phyloP scores from a whole-genome alignment of 129 eudicot species.

The Chrysanthemum seticuspe region DNA sequence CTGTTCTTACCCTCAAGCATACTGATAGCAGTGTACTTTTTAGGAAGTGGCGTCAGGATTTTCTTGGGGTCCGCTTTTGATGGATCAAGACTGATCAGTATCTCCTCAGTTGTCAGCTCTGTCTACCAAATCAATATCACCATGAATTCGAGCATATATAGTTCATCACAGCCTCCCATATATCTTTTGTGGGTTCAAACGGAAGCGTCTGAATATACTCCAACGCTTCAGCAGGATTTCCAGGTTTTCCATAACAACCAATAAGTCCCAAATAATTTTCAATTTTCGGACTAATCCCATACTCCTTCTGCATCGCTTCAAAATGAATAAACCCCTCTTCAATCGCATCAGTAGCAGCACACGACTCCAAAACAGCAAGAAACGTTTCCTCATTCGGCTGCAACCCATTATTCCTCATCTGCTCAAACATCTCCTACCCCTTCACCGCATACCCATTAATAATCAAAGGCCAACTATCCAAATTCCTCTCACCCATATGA shows the following conservation, averaged over 20 bases:
- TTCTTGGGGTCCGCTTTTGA: slow-evolving; percentile 33
- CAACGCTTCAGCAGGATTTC: slow-evolving; percentile 37
- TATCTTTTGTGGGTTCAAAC: slow-evolving; percentile 26
- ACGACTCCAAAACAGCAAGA: slow-evolving; percentile 32
- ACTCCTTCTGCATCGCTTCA: slow-evolving; percentile 38
- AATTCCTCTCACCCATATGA: slow-evolving; percentile 34
- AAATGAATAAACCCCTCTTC: slow-evolving; percentile 41
- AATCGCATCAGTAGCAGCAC: slow-evolving; percentile 41
- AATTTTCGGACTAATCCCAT: slow-evolving; percentile 25
- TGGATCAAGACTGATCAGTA: slow-evolving; percentile 25
- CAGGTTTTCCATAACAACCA: slow-evolving; percentile 28
- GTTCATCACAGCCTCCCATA: slow-evolving; percentile 39
- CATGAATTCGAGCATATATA: slow-evolving; percentile 34
- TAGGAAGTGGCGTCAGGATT: slow-evolving; percentile 37
- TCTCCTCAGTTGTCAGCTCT: slow-evolving; percentile 30
- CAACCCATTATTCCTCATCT: slow-evolving; percentile 33
- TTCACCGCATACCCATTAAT: slow-evolving; percentile 37
- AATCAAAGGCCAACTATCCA: slow-evolving; percentile 35
- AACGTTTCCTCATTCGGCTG: slow-evolving; percentile 32
- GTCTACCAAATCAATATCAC: slow-evolving; percentile 39
- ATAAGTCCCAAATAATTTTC: slow-evolving; percentile 33
- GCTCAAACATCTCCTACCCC: slow-evolving; percentile 35
- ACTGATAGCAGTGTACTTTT: slow-evolving; percentile 29
- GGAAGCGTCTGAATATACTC: slow-evolving; percentile 35
- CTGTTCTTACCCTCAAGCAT: slow-evolving; percentile 42